Percentiles rank a stretch among this genome's conserved stretches.
Conservation (phyloP, 768 basidiomycete species). For the Xanthoconium stramineum region DNA sequence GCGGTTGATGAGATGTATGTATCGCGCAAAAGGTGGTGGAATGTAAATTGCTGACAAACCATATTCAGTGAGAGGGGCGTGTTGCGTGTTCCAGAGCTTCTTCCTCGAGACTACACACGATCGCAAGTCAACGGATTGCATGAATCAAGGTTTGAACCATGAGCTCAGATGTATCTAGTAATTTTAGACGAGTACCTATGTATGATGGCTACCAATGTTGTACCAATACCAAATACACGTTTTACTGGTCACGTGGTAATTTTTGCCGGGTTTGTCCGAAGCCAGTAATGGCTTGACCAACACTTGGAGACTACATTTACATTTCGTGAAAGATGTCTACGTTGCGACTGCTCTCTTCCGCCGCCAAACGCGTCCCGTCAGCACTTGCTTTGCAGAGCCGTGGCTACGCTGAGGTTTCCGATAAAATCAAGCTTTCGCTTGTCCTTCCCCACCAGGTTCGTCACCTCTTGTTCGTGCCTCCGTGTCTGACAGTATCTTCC, state of each 20-base stretch:
- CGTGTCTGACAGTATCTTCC: constrained; percentile 16
- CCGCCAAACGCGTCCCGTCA: constrained; percentile 56
- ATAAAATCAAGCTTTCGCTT: constrained; percentile 90
- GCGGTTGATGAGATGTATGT: constrained; percentile 91
- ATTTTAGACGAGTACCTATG: too few relatives aligned
- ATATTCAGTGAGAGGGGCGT: constrained; percentile 62
- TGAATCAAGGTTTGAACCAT: constrained; percentile 28
- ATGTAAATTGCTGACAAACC: background rate
- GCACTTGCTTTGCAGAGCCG: constrained; percentile 56
- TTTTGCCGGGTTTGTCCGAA: constrained; percentile 30
- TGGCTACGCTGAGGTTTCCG: constrained; percentile 88
- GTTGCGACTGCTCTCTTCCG: constrained; percentile 65
- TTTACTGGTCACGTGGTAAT: constrained; percentile 19
- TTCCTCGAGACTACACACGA: constrained; percentile 58
- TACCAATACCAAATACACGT: too few relatives aligned
- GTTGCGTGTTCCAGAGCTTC: constrained; percentile 54
- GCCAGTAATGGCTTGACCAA: background rate
- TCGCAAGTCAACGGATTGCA: constrained; percentile 23
- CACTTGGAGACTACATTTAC: background rate
- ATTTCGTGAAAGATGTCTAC: constrained; percentile 57
- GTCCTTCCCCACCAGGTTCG: constrained; percentile 93
- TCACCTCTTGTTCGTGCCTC: constrained; percentile 14
- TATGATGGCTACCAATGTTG: too few relatives aligned
- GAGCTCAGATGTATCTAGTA: background rate
- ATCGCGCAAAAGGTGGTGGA: background rate